A percentile compares a stretch with the other conserved stretches of the same genome.
phyloP scores from a whole-genome alignment of 129 eudicot genomes.

The Pseudognaphalium luteoalbum region DNA sequence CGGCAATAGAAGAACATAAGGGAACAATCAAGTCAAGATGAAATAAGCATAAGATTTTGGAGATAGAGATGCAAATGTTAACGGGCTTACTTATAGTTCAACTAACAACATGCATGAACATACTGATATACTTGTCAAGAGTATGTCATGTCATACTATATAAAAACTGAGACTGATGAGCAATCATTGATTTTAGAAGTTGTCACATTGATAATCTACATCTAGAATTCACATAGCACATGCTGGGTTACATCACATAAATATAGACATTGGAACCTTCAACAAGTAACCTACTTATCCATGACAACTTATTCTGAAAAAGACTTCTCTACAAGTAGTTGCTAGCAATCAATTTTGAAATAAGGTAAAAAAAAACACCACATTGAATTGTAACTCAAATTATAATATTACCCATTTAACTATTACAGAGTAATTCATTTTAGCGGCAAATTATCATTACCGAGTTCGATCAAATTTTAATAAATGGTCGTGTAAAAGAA shows the following conservation, averaged over 20 bases:
- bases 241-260: constrained; percentile 31
- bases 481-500: not conserved
- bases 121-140: constrained; percentile 1
- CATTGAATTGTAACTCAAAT: constrained; percentile 8
- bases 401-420: not conserved
- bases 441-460: not conserved
- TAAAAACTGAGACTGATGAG: not conserved
- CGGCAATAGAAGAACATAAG: not conserved
- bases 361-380: not conserved
- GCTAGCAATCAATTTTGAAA: constrained; percentile 35
- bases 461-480: not conserved
- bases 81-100: not conserved
- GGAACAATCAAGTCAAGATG: not conserved
- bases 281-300: constrained; percentile 2
- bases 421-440: not conserved
- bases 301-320: constrained; percentile 25
- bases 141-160: not conserved
- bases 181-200: not conserved
- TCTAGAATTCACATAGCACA: constrained; percentile 17
- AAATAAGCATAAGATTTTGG: not conserved
- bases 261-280: constrained; percentile 20
- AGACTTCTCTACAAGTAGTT: constrained; percentile 23
- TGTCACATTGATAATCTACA: constrained; percentile 20
- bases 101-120: constrained; percentile 17
- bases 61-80: constrained; percentile 6